Evolutionary conservation across 208 protist species (phyloP), one percentile per base, ranked within the genome.

Genomic region (Acanthamoeba rhysodes): DNA sequence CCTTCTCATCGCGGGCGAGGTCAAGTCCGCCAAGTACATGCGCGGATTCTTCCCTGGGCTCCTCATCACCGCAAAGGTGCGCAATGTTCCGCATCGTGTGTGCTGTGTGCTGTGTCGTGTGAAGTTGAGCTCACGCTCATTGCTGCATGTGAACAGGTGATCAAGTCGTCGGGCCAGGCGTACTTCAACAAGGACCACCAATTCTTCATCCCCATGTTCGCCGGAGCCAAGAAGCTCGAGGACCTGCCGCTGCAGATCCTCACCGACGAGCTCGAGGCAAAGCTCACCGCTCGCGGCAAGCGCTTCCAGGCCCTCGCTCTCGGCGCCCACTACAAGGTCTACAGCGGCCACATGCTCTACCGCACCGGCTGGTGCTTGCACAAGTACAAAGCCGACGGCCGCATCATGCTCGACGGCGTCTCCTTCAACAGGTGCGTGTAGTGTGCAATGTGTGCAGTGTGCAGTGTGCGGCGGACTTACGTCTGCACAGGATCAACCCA

Each of bases 321-420:
- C 34, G 37, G 57, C 24, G 48, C 48, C 16, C 78, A 29, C 41
- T 57, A 32, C 78, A 41, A n/a, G 22, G 27, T 57, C 29, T 57
- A 41, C 37, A n/a, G 27, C 37, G 27, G 22, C 12, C 48, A 48
- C 48, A n/a, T 90, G n/a, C 57, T 68, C 37, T 68, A 8, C n/a
- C 37, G 29, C 18, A 29, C n/a, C 41, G 16, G 41, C 10, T 85
- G n/a, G n/a, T 55, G 27, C 37, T 8, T 85, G 76, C 37, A 72
- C n/a, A 72, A 18, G 22, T 94, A 32, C 20, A 80, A 94, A 22
- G 90, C 90, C n/a, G 90, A 94, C 45, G 90, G 90, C 3, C 34
- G 90, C 37, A 53, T 94, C 24, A 94, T 94, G 90, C 20, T 94
- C 22, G 90, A 94, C 48, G 82, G 93, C 29, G 62, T n/a, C 18